These are phyloP conservation scores for Heliocybe sulcata DNA, from an alignment of 1,284 basidiomycete genomes.

Conservation along the genomic window DNA sequence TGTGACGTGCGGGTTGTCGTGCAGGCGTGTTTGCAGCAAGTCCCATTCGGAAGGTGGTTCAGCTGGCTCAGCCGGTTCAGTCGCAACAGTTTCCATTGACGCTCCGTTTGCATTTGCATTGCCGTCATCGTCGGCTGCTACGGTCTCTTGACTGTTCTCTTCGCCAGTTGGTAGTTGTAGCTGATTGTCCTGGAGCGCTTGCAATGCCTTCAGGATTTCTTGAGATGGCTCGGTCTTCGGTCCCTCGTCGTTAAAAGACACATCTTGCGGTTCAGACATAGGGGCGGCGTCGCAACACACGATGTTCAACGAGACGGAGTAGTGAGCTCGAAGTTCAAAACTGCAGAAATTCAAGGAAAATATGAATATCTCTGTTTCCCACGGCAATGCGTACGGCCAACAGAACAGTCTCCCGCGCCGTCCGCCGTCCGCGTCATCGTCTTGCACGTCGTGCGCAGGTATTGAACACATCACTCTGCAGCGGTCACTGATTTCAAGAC, in stretches of 20 bases:
- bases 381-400: neutral
- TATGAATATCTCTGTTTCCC: neutral
- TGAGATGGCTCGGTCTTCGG: neutral
- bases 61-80: neutral
- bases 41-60: conserved; percentile 32
- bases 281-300: neutral
- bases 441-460: too few species aligned
- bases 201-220: conserved; percentile 1
- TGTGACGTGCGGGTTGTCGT: conserved; percentile 52
- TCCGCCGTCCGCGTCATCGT: too few species aligned
- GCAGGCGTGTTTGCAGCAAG: conserved; percentile 33
- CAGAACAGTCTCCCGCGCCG: too few species aligned
- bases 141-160: neutral
- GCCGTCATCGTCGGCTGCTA: neutral
- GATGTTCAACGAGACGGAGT: neutral
- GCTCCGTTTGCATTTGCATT: neutral
- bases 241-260: neutral
- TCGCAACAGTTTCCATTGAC: neutral
- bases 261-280: conserved; percentile 1
- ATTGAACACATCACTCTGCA: too few species aligned
- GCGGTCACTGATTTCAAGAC: too few species aligned
- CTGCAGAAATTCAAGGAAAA: neutral
- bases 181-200: neutral
- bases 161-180: neutral
- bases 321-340: neutral